A percentile compares a stretch with the other conserved stretches of the same genome.
phyloP scores from a whole-genome alignment of 441 rosid genomes.

The Arabidopsis hybrid region DNA sequence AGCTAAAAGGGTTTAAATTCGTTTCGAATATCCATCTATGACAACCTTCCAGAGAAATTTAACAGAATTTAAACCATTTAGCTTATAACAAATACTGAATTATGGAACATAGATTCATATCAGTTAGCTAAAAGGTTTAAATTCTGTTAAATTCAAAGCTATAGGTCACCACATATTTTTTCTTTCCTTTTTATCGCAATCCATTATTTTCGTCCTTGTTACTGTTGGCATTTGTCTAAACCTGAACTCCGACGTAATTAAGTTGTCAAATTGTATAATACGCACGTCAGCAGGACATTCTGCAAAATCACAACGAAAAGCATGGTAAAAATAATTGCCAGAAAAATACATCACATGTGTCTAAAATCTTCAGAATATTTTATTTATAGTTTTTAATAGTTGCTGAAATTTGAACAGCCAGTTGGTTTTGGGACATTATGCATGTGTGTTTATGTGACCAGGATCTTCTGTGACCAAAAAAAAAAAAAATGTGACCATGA shows the following conservation, averaged over 20 bases:
- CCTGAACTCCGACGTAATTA: constrained; percentile 12
- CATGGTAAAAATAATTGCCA: constrained; percentile 4
- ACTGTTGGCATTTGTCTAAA: constrained; percentile 4
- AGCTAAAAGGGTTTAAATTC: too few relatives aligned
- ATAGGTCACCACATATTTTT: too few relatives aligned
- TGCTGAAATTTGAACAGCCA: constrained; percentile 42
- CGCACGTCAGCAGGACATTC: constrained; percentile 26
- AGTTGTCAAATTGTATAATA: background rate
- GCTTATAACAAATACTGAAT: too few relatives aligned
- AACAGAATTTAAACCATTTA: too few relatives aligned
- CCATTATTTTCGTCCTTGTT: background rate
- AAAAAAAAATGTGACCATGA: constrained; percentile 24
- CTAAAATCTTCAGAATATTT: constrained; percentile 32
- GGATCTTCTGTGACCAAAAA: background rate
- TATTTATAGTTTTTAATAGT: constrained; percentile 28
- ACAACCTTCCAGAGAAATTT: too few relatives aligned
- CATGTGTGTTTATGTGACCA: constrained; percentile 43
- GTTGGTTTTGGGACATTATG: constrained; percentile 42
- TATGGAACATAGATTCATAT: too few relatives aligned
- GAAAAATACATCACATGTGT: constrained; percentile 29
- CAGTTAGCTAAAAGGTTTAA: too few relatives aligned
- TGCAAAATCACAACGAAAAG: constrained; percentile 19
- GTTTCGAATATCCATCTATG: too few relatives aligned
- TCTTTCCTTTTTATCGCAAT: background rate
- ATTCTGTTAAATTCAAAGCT: too few relatives aligned